Conservation (phyloP, 768 basidiomycete species). For the Lanmaoa pseudosensibilis region DNA sequence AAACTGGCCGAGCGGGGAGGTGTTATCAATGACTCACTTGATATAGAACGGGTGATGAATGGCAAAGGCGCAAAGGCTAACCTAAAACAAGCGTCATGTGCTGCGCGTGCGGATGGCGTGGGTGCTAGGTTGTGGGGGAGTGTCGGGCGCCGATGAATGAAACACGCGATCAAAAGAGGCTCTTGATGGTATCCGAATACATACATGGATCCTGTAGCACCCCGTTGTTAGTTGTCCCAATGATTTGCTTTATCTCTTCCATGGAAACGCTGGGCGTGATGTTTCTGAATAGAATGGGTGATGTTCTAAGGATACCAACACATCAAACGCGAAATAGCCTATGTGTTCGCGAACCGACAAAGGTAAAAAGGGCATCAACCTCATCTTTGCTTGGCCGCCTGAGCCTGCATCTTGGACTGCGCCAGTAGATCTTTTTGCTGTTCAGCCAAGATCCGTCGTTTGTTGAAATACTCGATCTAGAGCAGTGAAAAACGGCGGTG, state of each 20-base stretch:
- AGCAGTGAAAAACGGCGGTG: background rate
- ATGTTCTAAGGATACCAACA: conserved; percentile 1
- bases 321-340: background rate
- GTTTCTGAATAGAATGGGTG: background rate
- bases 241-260: background rate
- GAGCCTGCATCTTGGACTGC: conserved; percentile 40
- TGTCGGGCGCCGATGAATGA: background rate
- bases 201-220: background rate
- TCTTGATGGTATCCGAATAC: conserved; percentile 1
- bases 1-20: background rate
- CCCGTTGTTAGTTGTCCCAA: background rate
- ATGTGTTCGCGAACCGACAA: background rate
- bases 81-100: background rate
- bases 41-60: background rate
- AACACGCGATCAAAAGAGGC: background rate
- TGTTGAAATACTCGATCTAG: conserved; percentile 95
- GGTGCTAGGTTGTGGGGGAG: background rate
- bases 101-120: background rate
- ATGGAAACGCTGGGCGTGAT: background rate
- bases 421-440: conserved; percentile 73
- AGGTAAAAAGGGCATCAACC: background rate
- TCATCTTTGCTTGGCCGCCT: conserved; percentile 28
- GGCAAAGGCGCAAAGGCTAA: background rate
- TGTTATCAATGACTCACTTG: background rate
- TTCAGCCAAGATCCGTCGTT: conserved; percentile 78